Evolutionary conservation across 352 stramenopile species (phyloP).

Genomic region (Globisporangium camurandrum): DNA sequence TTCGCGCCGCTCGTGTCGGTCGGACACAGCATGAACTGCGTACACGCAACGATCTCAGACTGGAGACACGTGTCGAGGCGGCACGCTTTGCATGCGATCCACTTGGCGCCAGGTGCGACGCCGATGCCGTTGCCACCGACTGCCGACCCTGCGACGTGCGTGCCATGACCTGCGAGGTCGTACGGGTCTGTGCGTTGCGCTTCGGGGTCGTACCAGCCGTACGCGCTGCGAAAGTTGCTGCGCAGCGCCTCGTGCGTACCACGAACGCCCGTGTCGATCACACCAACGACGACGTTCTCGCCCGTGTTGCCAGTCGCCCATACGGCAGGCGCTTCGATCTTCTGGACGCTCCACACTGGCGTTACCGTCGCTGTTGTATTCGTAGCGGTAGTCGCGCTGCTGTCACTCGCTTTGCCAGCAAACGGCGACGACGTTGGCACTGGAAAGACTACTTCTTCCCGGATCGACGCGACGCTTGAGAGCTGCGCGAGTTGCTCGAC

Average conservation of each 20-base stretch:
- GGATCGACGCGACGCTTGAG: conserved; percentile 10
- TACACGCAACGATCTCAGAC: conserved; percentile 24
- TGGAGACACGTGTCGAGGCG: conserved; percentile 9
- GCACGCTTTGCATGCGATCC: conserved; percentile 13
- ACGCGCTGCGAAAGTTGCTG: conserved; percentile 13
- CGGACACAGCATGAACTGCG: conserved; percentile 53
- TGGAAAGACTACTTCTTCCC: conserved; percentile 4
- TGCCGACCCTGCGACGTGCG: conserved; percentile 13
- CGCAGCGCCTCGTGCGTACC: conserved; percentile 11
- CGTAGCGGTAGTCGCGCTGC: conserved; percentile 8
- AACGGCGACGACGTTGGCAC: not conserved
- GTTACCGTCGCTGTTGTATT: conserved; percentile 20
- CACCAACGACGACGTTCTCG: conserved; percentile 16
- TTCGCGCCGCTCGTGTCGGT: conserved; percentile 44
- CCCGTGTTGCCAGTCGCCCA: conserved; percentile 38
- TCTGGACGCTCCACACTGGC: conserved; percentile 37
- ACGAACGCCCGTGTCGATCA: conserved; percentile 21
- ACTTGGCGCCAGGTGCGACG: conserved; percentile 8
- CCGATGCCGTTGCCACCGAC: conserved; percentile 10
- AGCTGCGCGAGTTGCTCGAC: conserved; percentile 15
- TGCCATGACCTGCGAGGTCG: conserved; percentile 10
- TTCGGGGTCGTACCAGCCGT: conserved; percentile 13
- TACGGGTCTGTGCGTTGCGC: conserved; percentile 8
- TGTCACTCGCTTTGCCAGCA: not conserved
- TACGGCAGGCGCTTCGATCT: conserved; percentile 34